Conservation (phyloP, 2,329 filamentous ascomycete genomes). For the Fusarium nematophilum region DNA sequence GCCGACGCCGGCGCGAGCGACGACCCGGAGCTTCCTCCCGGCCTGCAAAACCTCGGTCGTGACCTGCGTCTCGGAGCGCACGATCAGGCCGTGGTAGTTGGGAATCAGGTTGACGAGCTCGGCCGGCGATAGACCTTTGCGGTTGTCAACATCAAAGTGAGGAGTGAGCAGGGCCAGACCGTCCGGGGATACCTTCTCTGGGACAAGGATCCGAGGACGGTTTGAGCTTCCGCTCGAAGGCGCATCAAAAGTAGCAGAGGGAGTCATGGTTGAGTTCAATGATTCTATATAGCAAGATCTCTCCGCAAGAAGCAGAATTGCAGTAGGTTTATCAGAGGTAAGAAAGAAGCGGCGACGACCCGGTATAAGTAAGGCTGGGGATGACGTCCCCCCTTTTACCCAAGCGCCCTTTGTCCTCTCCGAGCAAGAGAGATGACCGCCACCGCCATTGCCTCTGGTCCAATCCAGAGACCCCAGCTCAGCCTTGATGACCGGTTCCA, state of each 20-base stretch:
- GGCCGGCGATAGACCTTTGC: conserved; percentile 68
- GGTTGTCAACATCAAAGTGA: conserved; percentile 76
- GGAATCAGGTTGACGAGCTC: conserved; percentile 76
- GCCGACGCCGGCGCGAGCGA: conserved; percentile 83
- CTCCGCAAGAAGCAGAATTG: conserved; percentile 20
- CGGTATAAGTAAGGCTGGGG: conserved; percentile 31
- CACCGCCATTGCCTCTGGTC: conserved; percentile 19
- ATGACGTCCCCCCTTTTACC: conserved; percentile 30
- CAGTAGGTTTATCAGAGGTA: conserved; percentile 3
- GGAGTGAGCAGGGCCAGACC: conserved; percentile 76
- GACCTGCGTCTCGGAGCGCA: conserved; percentile 85
- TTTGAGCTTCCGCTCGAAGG: conserved; percentile 16
- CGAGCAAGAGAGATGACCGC: conserved; percentile 25
- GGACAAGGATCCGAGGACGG: conserved; percentile 71
- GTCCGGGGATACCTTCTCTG: conserved; percentile 84
- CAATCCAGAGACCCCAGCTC: conserved; percentile 28
- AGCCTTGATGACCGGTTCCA: conserved; percentile 21
- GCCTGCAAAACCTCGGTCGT: conserved; percentile 74
- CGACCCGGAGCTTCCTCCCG: conserved; percentile 77
- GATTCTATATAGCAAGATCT: conserved; percentile 7
- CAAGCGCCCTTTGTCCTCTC: conserved; percentile 19
- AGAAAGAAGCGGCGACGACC: conserved; percentile 12
- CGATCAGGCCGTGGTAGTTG: conserved; percentile 79
- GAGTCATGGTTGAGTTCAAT: conserved; percentile 40
- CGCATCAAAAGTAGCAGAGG: conserved; percentile 42